phyloP scores from a whole-genome alignment of 768 basidiomycete genomes.

The Mycena filopes region DNA sequence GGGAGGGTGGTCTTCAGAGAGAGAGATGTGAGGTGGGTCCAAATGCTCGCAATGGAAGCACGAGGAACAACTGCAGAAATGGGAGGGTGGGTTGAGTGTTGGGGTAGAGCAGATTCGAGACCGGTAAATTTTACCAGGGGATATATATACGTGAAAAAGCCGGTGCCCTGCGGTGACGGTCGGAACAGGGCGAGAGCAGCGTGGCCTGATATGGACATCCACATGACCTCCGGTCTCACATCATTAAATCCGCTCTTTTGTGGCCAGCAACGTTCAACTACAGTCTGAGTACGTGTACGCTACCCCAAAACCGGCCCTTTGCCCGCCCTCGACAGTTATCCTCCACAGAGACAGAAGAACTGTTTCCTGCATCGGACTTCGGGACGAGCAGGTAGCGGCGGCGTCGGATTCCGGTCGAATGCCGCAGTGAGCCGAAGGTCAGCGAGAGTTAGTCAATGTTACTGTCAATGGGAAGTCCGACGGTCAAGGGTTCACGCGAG shows the following conservation, averaged over 20 bases:
- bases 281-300: no score
- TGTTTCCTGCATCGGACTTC: neutral
- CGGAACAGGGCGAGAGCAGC: slow-evolving; percentile 13
- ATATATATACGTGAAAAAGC: slow-evolving; percentile 5
- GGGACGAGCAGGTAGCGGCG: no score
- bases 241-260: no score
- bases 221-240: slow-evolving; percentile 1
- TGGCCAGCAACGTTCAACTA: no score
- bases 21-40: no score
- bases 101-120: neutral
- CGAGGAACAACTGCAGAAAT: slow-evolving; percentile 37
- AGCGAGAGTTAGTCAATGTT: slow-evolving; percentile 4
- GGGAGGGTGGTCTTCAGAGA: no score
- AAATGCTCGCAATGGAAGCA: no score
- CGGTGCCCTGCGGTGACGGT: slow-evolving; percentile 9
- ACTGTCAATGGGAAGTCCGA: slow-evolving; percentile 50
- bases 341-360: neutral
- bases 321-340: no score
- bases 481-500: slow-evolving; percentile 45
- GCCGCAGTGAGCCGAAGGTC: neutral
- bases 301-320: no score
- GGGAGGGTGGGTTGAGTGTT: neutral
- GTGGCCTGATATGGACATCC: slow-evolving; percentile 26
- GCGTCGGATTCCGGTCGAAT: no score
- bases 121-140: slow-evolving; percentile 1